Percentiles rank a stretch among this genome's conserved stretches.
These are phyloP conservation scores for Coniochaeta sp. DNA, from an alignment of 2,329 filamentous ascomycete species.

Conservation along the genomic window DNA sequence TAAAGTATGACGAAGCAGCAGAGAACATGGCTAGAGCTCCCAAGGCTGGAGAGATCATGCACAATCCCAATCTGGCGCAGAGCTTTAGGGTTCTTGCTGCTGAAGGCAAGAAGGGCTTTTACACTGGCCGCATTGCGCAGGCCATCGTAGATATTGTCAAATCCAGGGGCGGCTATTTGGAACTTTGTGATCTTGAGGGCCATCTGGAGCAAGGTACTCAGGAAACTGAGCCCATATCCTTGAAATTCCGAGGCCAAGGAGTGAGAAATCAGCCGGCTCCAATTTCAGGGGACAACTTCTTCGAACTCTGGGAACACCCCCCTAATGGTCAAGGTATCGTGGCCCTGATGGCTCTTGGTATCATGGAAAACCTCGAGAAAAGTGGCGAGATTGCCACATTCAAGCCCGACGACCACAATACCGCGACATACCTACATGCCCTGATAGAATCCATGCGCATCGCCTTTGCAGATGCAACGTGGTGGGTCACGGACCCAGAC, in stretches of 20 bases:
- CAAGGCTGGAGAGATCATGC: slow-evolving; percentile 77
- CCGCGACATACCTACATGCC: slow-evolving; percentile 71
- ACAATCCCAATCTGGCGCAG: slow-evolving; percentile 70
- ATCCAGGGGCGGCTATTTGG: slow-evolving; percentile 69
- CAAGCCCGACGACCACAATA: slow-evolving; percentile 68
- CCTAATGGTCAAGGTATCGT: slow-evolving; percentile 96
- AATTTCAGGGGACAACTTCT: no score
- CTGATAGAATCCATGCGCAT: slow-evolving; percentile 87
- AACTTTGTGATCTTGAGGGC: slow-evolving; percentile 70
- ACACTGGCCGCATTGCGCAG: slow-evolving; percentile 75
- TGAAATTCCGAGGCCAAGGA: slow-evolving; percentile 68
- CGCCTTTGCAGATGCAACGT: slow-evolving; percentile 80
- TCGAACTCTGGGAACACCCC: slow-evolving; percentile 94
- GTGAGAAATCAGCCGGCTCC: no score
- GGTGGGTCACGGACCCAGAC: slow-evolving; percentile 84
- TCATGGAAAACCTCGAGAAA: slow-evolving; percentile 78
- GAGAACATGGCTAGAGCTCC: slow-evolving; percentile 68
- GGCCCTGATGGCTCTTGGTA: slow-evolving; percentile 87
- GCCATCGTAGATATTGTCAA: slow-evolving; percentile 71
- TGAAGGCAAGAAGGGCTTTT: slow-evolving; percentile 86
- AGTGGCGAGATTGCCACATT: slow-evolving; percentile 68
- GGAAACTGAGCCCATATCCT: slow-evolving; percentile 72
- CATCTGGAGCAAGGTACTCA: slow-evolving; percentile 68
- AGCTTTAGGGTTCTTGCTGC: slow-evolving; percentile 75
- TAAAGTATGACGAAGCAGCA: slow-evolving; percentile 67